Evolutionary conservation across 345 rosid species (phyloP), one percentile per base, ranked within the genome.

Genomic region (Atalantia buxifolia): DNA sequence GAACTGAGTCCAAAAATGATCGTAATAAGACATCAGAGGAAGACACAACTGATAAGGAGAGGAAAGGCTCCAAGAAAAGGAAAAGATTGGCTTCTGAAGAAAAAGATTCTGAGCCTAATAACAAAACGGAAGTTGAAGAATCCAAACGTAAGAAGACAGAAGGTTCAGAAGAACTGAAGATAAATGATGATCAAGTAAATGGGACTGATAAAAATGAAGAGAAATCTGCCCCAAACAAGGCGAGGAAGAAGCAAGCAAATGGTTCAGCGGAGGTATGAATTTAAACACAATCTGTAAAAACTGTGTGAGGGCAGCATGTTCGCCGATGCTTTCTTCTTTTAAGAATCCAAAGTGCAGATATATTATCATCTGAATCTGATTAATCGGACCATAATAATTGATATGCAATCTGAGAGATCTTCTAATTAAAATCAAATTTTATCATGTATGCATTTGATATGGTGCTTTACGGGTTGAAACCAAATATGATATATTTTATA

Each of bases 51-150:
- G 75, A 71, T 27, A 85, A 80, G 72, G 82, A 79, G 61, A 40
- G 62, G 68, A 88, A 85, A 72, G 75, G 45, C 81, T 86, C 92
- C 74, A 93, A 91, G 87, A 95, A 95, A 83, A 87, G 98, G 80
- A 95, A 95, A 86, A 86, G 92, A 82, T 56, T 72, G 42, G 90
- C 81, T 75, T 85, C 93, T 68, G 87, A 87, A 67, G 93, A 81
- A 80, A 77, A 75, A 55, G 80, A 79, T 75, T 36, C 77, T 82
- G 73, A 74, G 75, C 68, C 79, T 62, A 76, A 60, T 72, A 79
- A 80, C 38, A 59, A 74, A 66, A 84, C 76, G 16, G 84, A 45
- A 74, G 77, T 66, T 67, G 93, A 90, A 71, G 93, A 82, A 79
- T 81, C 93, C 33, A 90, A 87, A 66, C 87, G 82, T 40, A 80